Evolutionary conservation across 257 asterid species (phyloP).

Genomic region (Solanum microdontum): DNA sequence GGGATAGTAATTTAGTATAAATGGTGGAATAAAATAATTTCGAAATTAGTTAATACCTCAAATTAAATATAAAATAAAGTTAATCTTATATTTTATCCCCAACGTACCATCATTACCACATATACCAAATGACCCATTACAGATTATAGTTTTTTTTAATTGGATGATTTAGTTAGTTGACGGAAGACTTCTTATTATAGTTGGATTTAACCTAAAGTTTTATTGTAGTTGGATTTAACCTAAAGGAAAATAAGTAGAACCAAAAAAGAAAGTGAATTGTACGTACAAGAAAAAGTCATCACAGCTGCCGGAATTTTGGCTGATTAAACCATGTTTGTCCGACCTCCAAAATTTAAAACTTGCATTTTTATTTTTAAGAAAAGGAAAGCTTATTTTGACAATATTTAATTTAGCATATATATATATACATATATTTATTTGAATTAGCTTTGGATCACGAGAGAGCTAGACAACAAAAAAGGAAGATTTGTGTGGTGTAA

Average conservation of each 20-base stretch:
- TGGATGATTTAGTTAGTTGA: background rate
- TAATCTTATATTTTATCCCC: background rate
- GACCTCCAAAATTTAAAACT: background rate
- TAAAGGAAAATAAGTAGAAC: background rate
- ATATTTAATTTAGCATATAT: too few species aligned
- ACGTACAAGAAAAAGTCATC: background rate
- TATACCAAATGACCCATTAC: background rate
- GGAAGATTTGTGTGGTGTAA: background rate
- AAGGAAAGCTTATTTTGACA: background rate
- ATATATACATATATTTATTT: too few species aligned
- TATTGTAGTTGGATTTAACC: background rate
- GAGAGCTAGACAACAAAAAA: background rate
- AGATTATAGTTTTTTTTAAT: background rate
- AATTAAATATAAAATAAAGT: background rate
- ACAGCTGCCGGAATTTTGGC: background rate
- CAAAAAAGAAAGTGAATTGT: background rate
- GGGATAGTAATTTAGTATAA: background rate
- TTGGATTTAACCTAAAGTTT: background rate
- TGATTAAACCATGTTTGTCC: background rate
- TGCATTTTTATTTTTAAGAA: background rate
- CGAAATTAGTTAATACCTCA: background rate
- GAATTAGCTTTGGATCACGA: background rate
- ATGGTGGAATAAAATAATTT: background rate
- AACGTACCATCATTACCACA: background rate
- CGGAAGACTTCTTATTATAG: background rate